These are phyloP conservation scores for Chlamydomonas applanata DNA, from an alignment of 139 green algal species.

Conservation along the genomic window DNA sequence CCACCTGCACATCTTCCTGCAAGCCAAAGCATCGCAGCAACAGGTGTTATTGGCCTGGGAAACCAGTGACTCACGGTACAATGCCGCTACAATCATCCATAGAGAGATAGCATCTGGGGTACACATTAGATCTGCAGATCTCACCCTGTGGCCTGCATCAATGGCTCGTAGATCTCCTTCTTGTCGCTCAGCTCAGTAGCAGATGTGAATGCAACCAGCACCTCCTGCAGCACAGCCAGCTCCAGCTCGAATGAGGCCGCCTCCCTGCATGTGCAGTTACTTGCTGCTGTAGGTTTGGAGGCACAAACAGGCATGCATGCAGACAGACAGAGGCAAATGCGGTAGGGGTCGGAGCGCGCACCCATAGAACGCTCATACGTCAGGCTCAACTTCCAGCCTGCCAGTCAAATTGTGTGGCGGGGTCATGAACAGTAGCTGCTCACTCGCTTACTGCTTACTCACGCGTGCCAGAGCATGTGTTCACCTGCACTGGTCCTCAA, in stretches of 20 bases:
- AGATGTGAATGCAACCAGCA: conserved; percentile 10
- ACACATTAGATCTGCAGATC: not conserved
- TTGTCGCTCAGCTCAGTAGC: not conserved
- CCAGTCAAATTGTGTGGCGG: too few species aligned
- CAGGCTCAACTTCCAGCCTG: too few species aligned
- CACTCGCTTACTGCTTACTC: too few species aligned
- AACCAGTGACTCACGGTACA: not conserved
- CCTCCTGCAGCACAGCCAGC: conserved; percentile 46
- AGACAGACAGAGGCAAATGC: too few species aligned
- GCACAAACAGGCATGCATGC: too few species aligned
- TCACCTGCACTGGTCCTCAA: conserved; percentile 79
- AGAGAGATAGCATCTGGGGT: not conserved
- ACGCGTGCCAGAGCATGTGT: not conserved
- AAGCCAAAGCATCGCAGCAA: not conserved
- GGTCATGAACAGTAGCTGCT: too few species aligned
- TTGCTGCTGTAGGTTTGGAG: too few species aligned
- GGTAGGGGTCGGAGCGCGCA: too few species aligned
- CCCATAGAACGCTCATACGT: too few species aligned
- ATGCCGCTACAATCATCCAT: not conserved
- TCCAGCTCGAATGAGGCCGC: conserved; percentile 62
- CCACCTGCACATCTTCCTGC: not conserved
- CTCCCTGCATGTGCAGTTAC: conserved; percentile 58
- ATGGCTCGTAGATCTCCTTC: conserved; percentile 1
- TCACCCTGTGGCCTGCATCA: not conserved
- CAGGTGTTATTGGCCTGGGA: not conserved